A percentile compares a stretch with the other conserved stretches of the same genome.
These are phyloP conservation scores for Eucalyptus tenuipes DNA, from an alignment of 345 rosid species.

Conservation along the genomic window DNA sequence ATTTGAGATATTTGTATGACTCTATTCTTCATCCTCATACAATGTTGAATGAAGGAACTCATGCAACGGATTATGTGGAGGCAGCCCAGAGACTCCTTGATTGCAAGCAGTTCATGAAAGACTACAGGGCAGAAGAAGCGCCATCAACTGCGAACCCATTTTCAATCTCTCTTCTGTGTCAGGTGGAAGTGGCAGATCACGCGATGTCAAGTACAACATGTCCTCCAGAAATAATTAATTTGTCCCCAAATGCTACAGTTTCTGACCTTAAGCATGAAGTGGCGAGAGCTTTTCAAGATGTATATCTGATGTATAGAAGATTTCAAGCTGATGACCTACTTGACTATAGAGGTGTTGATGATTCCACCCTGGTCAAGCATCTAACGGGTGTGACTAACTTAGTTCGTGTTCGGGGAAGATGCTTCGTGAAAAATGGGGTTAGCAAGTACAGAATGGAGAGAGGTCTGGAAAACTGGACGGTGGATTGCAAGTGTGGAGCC, in stretches of 20 bases:
- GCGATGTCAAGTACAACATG: slow-evolving; percentile 3
- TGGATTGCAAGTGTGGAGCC: slow-evolving; percentile 59
- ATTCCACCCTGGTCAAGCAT: slow-evolving; percentile 43
- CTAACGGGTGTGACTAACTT: slow-evolving; percentile 16
- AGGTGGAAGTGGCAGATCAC: slow-evolving; percentile 28
- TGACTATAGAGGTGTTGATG: slow-evolving; percentile 45
- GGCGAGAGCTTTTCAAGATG: slow-evolving; percentile 43
- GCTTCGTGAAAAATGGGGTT: slow-evolving; percentile 19
- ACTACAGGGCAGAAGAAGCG: slow-evolving; percentile 17
- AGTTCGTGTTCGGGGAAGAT: slow-evolving; percentile 33
- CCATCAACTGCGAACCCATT: neutral
- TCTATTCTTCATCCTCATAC: slow-evolving; percentile 27
- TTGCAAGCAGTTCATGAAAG: slow-evolving; percentile 66
- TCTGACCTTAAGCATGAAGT: slow-evolving; percentile 45
- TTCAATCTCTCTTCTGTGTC: slow-evolving; percentile 21
- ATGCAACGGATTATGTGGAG: slow-evolving; percentile 4
- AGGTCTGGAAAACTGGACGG: slow-evolving; percentile 56
- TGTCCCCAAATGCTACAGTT: slow-evolving; percentile 30
- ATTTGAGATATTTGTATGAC: slow-evolving; percentile 33
- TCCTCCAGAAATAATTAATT: slow-evolving; percentile 23
- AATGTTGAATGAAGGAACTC: slow-evolving; percentile 15
- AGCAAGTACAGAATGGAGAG: slow-evolving; percentile 47
- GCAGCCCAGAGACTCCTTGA: slow-evolving; percentile 54
- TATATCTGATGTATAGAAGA: slow-evolving; percentile 38
- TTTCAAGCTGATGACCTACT: slow-evolving; percentile 49